These are phyloP conservation scores for Rhexocercosporidium sp. DNA, from an alignment of 2,329 filamentous ascomycete genomes.

Conservation along the genomic window DNA sequence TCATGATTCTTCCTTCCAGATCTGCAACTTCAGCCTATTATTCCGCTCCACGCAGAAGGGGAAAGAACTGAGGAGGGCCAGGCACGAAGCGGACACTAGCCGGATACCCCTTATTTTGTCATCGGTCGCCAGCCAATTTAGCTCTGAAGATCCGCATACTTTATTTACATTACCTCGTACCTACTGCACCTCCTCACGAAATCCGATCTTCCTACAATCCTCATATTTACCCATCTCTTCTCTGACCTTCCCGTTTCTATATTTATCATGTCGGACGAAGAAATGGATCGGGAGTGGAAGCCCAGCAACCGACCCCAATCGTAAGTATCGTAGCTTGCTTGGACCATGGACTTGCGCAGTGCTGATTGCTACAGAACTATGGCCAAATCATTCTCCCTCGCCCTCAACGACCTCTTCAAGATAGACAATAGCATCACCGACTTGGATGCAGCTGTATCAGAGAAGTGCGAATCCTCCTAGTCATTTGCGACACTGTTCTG, in stretches of 20 bases:
- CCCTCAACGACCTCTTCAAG: conserved; percentile 87
- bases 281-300: conserved; percentile 80
- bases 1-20: background rate
- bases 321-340: conserved; percentile 61
- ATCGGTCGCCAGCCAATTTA: conserved; percentile 21
- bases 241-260: background rate
- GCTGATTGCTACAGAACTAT: conserved; percentile 67
- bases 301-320: conserved; percentile 80
- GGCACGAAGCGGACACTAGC: conserved; percentile 24
- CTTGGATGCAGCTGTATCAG: conserved; percentile 75
- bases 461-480: conserved; percentile 65
- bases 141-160: conserved; percentile 22
- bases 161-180: conserved; percentile 1
- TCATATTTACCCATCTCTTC: background rate
- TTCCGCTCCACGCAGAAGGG: conserved; percentile 9
- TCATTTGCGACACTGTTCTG: background rate
- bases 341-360: background rate
- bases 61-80: conserved; percentile 13
- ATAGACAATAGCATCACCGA: conserved; percentile 79
- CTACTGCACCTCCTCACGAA: background rate
- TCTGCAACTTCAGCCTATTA: background rate
- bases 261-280: conserved; percentile 59
- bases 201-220: background rate
- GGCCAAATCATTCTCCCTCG: conserved; percentile 83
- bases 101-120: conserved; percentile 17